These are phyloP conservation scores for Abortiporus biennis DNA, from an alignment of 1,284 basidiomycete species.

Conservation along the genomic window DNA sequence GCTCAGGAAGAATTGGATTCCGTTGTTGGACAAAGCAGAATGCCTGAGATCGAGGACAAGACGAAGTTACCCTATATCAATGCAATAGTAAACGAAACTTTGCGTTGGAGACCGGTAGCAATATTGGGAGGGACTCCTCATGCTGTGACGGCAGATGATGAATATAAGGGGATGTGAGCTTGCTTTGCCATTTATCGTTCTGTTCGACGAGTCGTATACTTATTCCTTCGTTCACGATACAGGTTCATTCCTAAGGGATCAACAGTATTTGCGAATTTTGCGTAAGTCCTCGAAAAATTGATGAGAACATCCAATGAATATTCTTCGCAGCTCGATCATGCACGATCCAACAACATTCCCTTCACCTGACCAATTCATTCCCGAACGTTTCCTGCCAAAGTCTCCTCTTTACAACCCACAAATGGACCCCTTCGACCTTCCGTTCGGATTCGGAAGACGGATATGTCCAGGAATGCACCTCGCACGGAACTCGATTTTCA, in stretches of 20 bases:
- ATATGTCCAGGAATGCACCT: conserved; percentile 42
- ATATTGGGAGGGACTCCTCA: conserved; percentile 29
- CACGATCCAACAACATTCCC: conserved; percentile 18
- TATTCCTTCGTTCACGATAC: no score
- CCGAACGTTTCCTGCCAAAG: conserved; percentile 20
- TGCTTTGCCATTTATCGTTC: no score
- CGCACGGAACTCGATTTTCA: conserved; percentile 36
- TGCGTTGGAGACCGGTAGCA: conserved; percentile 29
- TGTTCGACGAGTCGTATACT: neutral
- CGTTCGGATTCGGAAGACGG: conserved; percentile 41
- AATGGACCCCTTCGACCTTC: conserved; percentile 34
- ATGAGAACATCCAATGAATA: neutral
- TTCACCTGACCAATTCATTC: conserved; percentile 16
- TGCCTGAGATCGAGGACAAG: conserved; percentile 37
- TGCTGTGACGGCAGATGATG: conserved; percentile 18
- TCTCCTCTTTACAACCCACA: conserved; percentile 22
- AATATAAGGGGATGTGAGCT: conserved; percentile 20
- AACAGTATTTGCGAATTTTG: conserved; percentile 36
- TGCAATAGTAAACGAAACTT: conserved; percentile 28
- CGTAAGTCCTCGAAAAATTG: no score
- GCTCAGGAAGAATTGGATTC: conserved; percentile 25
- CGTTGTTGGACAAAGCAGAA: conserved; percentile 32
- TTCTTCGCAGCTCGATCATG: conserved; percentile 12
- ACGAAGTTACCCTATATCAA: conserved; percentile 25
- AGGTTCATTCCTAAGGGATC: conserved; percentile 42